Evolutionary conservation across 2,329 filamentous ascomycete species (phyloP), one percentile per base, ranked within the genome.

Genomic region (Fusarium annulatum): DNA sequence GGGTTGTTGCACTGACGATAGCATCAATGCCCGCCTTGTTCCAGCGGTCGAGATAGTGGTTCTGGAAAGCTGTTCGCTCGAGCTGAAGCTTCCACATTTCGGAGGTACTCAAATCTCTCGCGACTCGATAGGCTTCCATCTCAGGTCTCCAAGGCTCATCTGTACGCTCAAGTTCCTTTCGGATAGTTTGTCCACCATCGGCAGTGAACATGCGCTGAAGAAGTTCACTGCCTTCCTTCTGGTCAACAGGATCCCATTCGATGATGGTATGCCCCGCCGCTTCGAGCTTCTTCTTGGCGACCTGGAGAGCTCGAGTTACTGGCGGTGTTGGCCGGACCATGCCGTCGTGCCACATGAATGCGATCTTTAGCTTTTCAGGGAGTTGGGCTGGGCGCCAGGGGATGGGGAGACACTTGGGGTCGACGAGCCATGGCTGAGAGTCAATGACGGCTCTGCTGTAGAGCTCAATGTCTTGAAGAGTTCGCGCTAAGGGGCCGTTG

Each of bases 291-390:
- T 82, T 79, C 0, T 83, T 84, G 0, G 88, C 81, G 10, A 83
- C 79, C 6, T 81, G 79, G 15, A 93, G 79, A 2, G 89, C 91
- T 10, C 90, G 85, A 1, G 84, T 81, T 7, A 93, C 85, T 0
- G 92, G 92, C 6, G 92, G 91, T 58, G 93, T 92, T 0, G 92
- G 92, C 10, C 81, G 84, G 9, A 92, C 91, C 56, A 90, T 84
- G 15, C 87, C 88, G 77, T 94, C 92, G 79, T 91, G 84, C 86
- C 88, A 90, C 80, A 93, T 84, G 38, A 93, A 87, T 9, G 84
- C 91, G 60, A 94, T 83, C 48, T 84, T 87, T 30, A 93, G 79
- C 60, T 80, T 86, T 28, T 57, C 7, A 0, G 84, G 80, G 7
- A 84, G 69, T 5, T 78, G 62, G 1, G 79, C 78, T 3, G 73